Conservation (phyloP, 139 green algal genomes). For the Auxenochlorella pyrenoidosa region DNA sequence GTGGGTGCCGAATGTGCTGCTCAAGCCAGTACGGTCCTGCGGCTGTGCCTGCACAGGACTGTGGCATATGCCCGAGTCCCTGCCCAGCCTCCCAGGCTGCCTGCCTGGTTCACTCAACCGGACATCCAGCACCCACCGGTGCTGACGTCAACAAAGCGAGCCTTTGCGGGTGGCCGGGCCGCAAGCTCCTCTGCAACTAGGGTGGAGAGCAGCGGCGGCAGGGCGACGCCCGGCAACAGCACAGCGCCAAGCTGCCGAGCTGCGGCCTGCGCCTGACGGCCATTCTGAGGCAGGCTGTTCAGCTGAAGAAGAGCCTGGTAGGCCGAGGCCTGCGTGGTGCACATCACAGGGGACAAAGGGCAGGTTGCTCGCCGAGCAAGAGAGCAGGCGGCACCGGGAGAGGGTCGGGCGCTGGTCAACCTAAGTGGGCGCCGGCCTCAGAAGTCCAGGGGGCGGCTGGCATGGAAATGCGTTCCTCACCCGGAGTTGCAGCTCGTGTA, state of each 20-base stretch:
- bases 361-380: neutral
- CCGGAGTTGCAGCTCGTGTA: neutral
- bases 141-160: conserved; percentile 42
- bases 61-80: too few species aligned
- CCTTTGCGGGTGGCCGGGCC: neutral
- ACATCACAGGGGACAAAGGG: neutral
- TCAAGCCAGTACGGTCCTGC: too few species aligned
- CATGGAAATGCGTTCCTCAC: neutral
- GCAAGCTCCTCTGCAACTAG: neutral
- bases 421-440: too few species aligned
- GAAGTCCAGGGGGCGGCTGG: too few species aligned
- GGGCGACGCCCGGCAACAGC: neutral
- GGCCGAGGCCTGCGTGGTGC: conserved; percentile 14
- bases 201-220: neutral
- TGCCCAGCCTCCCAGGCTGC: too few species aligned
- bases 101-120: too few species aligned
- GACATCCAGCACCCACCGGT: neutral
- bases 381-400: neutral
- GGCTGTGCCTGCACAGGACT: too few species aligned
- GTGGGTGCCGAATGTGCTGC: too few species aligned
- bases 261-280: neutral
- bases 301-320: conserved; percentile 26
- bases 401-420: conserved; percentile 3
- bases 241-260: neutral
- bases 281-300: conserved; percentile 9